These are phyloP conservation scores for Ormosia semicastrata DNA, from an alignment of 306 rosid genomes.

Conservation along the genomic window DNA sequence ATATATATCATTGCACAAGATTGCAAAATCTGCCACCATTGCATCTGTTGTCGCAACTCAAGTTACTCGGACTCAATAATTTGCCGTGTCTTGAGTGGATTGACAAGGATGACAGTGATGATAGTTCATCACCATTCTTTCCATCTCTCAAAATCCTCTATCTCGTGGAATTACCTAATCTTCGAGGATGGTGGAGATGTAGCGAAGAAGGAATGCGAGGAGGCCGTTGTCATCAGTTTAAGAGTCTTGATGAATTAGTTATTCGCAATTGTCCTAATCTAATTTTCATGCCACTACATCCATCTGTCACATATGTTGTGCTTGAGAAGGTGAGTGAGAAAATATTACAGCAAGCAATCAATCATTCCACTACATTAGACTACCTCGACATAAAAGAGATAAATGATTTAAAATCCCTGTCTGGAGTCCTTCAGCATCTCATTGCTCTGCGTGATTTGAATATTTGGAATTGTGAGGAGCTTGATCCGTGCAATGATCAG, in stretches of 20 bases:
- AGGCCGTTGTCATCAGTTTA: neutral
- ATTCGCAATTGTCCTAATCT: neutral
- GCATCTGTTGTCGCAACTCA: too few relatives aligned
- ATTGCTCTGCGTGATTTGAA: neutral
- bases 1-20: too few relatives aligned
- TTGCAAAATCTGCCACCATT: too few relatives aligned
- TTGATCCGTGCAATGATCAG: neutral
- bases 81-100: too few relatives aligned
- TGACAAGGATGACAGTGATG: too few relatives aligned
- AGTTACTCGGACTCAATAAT: too few relatives aligned
- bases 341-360: neutral
- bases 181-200: neutral
- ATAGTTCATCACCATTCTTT: too few relatives aligned
- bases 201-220: neutral
- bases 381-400: fast-evolving
- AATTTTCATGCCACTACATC: neutral
- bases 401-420: neutral
- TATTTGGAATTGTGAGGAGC: fast-evolving
- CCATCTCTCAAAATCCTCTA: neutral
- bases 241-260: fast-evolving
- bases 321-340: neutral
- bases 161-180: fast-evolving
- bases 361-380: neutral
- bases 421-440: neutral
- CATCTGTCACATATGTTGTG: too few relatives aligned